Evolutionary conservation across 331 rosid species (phyloP), one percentile per base, ranked within the genome.

Genomic region (Dryas integrifolia): DNA sequence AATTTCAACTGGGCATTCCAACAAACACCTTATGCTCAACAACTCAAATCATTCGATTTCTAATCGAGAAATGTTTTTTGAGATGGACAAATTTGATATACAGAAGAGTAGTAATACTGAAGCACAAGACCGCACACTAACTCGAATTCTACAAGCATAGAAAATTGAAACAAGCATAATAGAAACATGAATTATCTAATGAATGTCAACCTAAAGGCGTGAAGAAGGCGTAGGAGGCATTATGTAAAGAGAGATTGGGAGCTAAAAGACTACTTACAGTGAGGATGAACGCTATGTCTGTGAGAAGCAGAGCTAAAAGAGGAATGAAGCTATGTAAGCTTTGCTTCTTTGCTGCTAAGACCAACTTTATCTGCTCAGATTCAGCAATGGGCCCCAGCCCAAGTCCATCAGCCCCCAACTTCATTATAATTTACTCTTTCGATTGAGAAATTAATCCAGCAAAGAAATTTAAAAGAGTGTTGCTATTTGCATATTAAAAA

Each of bases 1-100:
- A 64, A 24, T 24, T 16, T 53, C 18, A 74, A 71, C 70, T 14
- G 5, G 57, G 40, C 49, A 74, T 74, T 65, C 55, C 58, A 16
- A 4, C 79, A 15, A 55, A 65, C 65, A 46, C 9, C 66, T 74
- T 65, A 1, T 8, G 65, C 3, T 1, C 53, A 26, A 14, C 9
- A 38, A 21, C 52, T 5, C 56, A 43, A 43, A 65, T 11, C 15
- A 18, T 38, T 9, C 5, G 1, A 40, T 1, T 40, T 6, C 12
- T 43, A 5, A 16, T 18, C 35, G 14, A 38, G 2, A 67, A 50
- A 14, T 21, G 24, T 52, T 52, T 30, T 30, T 30, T 30, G 38
- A 69, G 35, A 10, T 1, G 9, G 40, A 58, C n/a, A 58, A 58
- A 57, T 9, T 52, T 53, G 3, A 40, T 7, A 40, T 7, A 57